phyloP scores from a whole-genome alignment of 306 rosid species.

The Leucaena leucocephala region DNA sequence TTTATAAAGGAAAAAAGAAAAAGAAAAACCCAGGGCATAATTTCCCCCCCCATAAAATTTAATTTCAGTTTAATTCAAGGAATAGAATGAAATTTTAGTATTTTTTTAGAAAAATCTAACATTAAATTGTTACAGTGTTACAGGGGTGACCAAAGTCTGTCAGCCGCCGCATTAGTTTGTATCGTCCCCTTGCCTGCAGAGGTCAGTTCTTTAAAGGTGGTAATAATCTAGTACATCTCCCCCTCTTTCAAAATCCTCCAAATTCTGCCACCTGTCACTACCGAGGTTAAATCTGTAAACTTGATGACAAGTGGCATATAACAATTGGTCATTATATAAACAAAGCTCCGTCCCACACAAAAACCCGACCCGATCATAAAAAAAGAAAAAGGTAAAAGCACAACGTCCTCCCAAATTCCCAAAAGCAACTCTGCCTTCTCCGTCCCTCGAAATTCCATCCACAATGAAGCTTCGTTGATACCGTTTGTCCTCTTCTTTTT shows the following conservation, averaged over 20 bases:
- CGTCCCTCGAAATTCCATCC: constrained; percentile 41
- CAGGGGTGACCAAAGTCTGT: no score
- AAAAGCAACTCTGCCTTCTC: constrained; percentile 44
- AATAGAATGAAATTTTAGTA: no score
- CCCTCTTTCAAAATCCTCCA: not conserved
- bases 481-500: not conserved
- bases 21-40: no score
- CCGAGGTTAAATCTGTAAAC: not conserved
- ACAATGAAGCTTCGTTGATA: constrained; percentile 13
- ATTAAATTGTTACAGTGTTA: no score
- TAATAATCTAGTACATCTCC: not conserved
- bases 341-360: not conserved
- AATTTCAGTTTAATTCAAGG: no score
- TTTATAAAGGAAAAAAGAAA: no score
- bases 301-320: not conserved
- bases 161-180: not conserved
- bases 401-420: constrained; percentile 40
- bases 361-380: not conserved
- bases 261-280: not conserved
- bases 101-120: no score
- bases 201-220: not conserved
- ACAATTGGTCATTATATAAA: not conserved
- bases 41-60: no score
- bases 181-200: not conserved
- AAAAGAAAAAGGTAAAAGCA: not conserved